phyloP scores from a whole-genome alignment of 345 rosid species.

The Syzygium aqueum region DNA sequence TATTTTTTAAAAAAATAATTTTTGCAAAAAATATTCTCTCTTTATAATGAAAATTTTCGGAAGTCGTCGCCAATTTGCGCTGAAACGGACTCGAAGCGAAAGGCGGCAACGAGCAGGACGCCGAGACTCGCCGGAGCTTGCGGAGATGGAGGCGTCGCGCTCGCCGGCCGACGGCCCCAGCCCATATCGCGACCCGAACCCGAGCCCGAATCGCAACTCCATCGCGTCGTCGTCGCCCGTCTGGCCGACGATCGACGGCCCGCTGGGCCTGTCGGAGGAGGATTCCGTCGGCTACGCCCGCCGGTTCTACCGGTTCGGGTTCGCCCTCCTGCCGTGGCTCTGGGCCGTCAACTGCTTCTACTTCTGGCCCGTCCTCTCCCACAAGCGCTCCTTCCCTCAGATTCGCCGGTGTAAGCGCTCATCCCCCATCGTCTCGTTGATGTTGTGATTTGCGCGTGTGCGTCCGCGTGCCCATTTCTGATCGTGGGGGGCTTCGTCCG shows the following conservation, averaged over 20 bases:
- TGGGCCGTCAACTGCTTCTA: slow-evolving; percentile 98
- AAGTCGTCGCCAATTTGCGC: not conserved
- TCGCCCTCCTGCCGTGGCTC: slow-evolving; percentile 82
- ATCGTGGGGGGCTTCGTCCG: not conserved
- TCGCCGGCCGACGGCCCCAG: slow-evolving; percentile 7
- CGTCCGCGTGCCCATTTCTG: not conserved
- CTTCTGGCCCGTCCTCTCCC: slow-evolving; percentile 97
- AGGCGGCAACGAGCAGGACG: not conserved
- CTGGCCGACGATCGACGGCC: slow-evolving; percentile 92
- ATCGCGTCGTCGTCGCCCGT: slow-evolving; percentile 40
- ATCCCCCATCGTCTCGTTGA: not conserved
- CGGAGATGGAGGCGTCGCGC: slow-evolving; percentile 54
- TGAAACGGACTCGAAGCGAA: not conserved
- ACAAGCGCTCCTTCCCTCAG: slow-evolving; percentile 74
- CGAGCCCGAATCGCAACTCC: slow-evolving; percentile 9
- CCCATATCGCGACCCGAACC: slow-evolving; percentile 12
- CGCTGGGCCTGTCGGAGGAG: slow-evolving; percentile 79
- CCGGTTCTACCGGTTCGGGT: slow-evolving; percentile 79
- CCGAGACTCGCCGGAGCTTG: not conserved
- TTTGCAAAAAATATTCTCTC: not conserved
- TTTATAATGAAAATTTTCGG: not conserved
- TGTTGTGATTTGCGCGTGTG: not conserved
- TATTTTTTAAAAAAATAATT: not conserved
- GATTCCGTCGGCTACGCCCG: slow-evolving; percentile 80
- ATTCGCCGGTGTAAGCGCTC: slow-evolving; percentile 51